Evolutionary conservation across 257 asterid genomes (phyloP), one percentile per base, ranked within the genome.

Genomic region (Osmanthus fragrans): DNA sequence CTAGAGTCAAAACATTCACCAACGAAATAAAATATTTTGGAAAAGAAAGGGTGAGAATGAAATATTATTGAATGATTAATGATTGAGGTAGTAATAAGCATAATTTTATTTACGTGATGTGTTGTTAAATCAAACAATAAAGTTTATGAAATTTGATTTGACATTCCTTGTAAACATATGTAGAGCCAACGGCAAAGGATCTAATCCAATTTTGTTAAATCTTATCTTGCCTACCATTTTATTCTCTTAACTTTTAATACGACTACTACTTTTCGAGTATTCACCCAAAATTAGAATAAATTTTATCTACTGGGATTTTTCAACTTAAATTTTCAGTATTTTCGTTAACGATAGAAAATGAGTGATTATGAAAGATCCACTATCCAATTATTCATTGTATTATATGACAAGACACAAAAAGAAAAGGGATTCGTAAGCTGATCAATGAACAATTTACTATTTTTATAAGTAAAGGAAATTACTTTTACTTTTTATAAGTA

Each of bases 131-230:
- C 36, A 63, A 63, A 63, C 69, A 25, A 63, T 2, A 63, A 63
- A 63, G 69, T 63, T 63, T 3, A 60, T 60, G 69, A 63, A 63
- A 63, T 23, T 16, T 63, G 69, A 63, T 63, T 63, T 63, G 69
- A 63, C 33, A 63, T 63, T 63, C 69, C 68, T 60, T 58, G 64
- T 54, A 23, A 58, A 10, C 7, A 23, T 21, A 60, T 60, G 2
- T 63, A 63, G 69, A 25, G 27, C 36, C 34, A 63, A 25, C 33
- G 30, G 29, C 34, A 63, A 25, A 5, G 5, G 12, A 63, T 63
- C 69, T 63, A 63, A 25, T 63, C 34, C 18, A 23, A 25, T 3
- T 23, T 9, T 63, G 36, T 63, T 32, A 63, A 27, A 63, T 63
- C 69, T 23, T 63, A 63, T 63, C 69, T 25, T 63, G 69, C 69